Percentiles rank a stretch among this genome's conserved stretches.
Conservation (phyloP, 164 flowering plant species). For the Magnolia kwangsiensis region DNA sequence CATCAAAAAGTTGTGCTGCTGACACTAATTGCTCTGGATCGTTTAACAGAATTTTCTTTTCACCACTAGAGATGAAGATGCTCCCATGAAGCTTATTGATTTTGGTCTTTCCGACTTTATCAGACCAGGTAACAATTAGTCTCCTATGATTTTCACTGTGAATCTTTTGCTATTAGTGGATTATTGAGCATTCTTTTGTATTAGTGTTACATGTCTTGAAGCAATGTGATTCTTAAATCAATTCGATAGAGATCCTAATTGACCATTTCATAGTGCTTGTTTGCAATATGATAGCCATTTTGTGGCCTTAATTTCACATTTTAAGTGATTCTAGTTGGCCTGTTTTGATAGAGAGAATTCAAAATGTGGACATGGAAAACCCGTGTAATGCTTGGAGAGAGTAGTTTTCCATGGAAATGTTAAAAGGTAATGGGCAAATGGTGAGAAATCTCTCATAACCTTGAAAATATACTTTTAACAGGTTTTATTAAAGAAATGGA, state of each 20-base stretch:
- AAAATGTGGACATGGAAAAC: no score
- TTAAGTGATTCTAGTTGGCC: no score
- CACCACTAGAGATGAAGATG: conserved; percentile 71
- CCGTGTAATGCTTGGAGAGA: no score
- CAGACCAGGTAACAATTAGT: conserved; percentile 57
- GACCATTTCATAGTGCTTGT: background rate
- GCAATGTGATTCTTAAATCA: background rate
- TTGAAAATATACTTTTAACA: no score
- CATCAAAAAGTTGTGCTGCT: background rate
- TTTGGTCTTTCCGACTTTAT: conserved; percentile 97
- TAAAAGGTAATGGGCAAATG: no score
- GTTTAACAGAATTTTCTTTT: conserved; percentile 87
- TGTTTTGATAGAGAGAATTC: no score
- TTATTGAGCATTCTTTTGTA: background rate
- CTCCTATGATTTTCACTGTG: background rate
- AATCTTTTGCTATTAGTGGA: background rate
- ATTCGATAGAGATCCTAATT: background rate
- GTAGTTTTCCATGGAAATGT: no score
- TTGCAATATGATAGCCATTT: background rate
- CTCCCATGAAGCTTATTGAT: conserved; percentile 94
- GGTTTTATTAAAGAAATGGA: no score
- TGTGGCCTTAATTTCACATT: no score
- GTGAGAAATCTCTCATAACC: no score
- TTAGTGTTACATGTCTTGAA: background rate
- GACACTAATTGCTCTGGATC: background rate